Percentiles rank a stretch among this genome's conserved stretches.
Conservation (phyloP, 768 basidiomycete species). For the Hygrophorus pudorinus region DNA sequence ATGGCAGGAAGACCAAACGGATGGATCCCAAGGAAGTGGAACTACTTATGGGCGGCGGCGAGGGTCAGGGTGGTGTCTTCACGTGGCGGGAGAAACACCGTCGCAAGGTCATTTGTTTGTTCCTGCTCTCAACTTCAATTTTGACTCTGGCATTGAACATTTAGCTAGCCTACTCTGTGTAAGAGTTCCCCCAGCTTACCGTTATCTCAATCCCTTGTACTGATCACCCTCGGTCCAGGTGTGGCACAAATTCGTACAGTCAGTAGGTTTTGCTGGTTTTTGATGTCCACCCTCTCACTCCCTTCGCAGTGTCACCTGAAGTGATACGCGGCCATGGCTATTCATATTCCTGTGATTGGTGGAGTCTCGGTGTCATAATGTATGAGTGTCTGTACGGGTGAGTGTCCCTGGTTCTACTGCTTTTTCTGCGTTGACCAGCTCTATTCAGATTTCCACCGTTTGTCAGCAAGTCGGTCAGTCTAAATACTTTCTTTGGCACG, state of each 20-base stretch:
- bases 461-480: constrained; percentile 81
- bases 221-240: constrained; percentile 34
- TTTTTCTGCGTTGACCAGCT: constrained; percentile 8
- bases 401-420: constrained; percentile 19
- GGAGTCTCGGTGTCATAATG: constrained; percentile 96
- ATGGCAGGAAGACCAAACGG: constrained; percentile 65
- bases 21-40: constrained; percentile 80
- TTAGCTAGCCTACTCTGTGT: constrained; percentile 86
- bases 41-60: constrained; percentile 71
- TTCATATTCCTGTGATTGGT: constrained; percentile 94
- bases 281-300: constrained; percentile 11
- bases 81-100: constrained; percentile 95
- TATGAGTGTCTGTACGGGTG: constrained; percentile 92
- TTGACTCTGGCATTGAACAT: constrained; percentile 13
- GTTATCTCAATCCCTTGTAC: background rate
- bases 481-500: background rate
- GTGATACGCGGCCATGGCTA: constrained; percentile 90
- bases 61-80: constrained; percentile 76
- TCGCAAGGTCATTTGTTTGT: constrained; percentile 56
- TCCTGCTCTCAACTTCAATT: constrained; percentile 13
- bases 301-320: constrained; percentile 69
- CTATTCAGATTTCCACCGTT: constrained; percentile 83
- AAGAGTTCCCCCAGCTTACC: constrained; percentile 22
- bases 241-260: constrained; percentile 85
- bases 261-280: constrained; percentile 23